Evolutionary conservation across 2,329 filamentous ascomycete species (phyloP).

Genomic region (Neonectria sp.): DNA sequence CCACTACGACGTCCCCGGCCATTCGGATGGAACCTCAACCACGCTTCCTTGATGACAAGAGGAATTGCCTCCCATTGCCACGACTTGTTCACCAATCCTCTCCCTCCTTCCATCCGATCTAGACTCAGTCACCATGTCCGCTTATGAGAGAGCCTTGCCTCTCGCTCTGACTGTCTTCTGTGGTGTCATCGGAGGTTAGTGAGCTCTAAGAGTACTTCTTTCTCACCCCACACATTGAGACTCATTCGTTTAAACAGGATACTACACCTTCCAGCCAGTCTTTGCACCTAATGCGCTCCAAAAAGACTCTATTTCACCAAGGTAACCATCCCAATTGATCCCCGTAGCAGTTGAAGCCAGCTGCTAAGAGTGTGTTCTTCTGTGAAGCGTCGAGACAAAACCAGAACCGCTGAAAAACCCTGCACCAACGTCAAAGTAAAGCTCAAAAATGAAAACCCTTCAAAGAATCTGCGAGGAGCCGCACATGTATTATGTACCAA

Average conservation of each 20-base stretch:
- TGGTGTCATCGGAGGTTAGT: conserved; percentile 55
- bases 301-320: conserved; percentile 27
- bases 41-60: not conserved
- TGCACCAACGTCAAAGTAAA: conserved; percentile 29
- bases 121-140: conserved; percentile 48
- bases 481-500: too few relatives aligned
- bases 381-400: conserved; percentile 30
- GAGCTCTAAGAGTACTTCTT: not conserved
- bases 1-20: conserved; percentile 6
- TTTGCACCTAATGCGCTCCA: conserved; percentile 45
- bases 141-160: conserved; percentile 54
- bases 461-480: not conserved
- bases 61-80: not conserved
- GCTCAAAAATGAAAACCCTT: not conserved
- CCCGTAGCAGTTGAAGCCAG: too few relatives aligned
- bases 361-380: not conserved
- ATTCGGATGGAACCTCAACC: not conserved
- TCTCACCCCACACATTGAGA: conserved; percentile 5
- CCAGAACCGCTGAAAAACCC: conserved; percentile 30
- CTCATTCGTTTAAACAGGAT: conserved; percentile 46
- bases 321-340: conserved; percentile 16
- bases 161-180: conserved; percentile 55
- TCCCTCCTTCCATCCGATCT: not conserved
- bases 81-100: not conserved
- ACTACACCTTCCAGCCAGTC: conserved; percentile 56